phyloP scores from a whole-genome alignment of 2,329 filamentous ascomycete species.

The Cordyceps cicadae region DNA sequence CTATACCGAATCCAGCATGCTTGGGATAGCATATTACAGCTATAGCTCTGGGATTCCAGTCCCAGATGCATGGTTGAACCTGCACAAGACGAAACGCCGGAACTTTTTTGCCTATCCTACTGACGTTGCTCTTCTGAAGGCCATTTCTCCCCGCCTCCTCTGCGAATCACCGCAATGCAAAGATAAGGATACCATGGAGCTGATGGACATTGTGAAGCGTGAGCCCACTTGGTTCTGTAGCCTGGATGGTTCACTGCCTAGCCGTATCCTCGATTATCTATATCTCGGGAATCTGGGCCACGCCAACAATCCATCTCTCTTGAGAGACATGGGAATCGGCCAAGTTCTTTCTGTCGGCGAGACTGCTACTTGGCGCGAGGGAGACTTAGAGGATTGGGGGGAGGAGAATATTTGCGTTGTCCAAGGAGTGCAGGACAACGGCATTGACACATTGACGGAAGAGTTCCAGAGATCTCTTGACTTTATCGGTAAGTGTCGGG shows the following conservation, averaged over 20 bases:
- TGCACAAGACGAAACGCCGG: conserved; percentile 72
- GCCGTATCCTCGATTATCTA: conserved; percentile 84
- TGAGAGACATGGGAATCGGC: conserved; percentile 71
- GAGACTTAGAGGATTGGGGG: conserved; percentile 65
- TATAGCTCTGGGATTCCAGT: conserved; percentile 76
- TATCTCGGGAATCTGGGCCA: conserved; percentile 91
- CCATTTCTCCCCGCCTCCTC: conserved; percentile 68
- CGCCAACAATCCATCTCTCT: conserved; percentile 83
- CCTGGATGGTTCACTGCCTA: conserved; percentile 86
- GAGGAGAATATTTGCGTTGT: conserved; percentile 71
- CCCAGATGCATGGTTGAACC: conserved; percentile 75
- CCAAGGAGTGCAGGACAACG: conserved; percentile 88
- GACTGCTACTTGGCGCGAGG: conserved; percentile 69
- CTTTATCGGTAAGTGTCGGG: conserved; percentile 69
- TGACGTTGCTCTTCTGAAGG: conserved; percentile 74
- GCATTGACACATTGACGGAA: conserved; percentile 80
- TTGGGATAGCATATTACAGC: conserved; percentile 87
- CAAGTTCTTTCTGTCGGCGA: conserved; percentile 92
- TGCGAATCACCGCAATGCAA: conserved; percentile 54
- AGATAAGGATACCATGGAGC: conserved; percentile 43
- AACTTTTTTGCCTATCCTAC: conserved; percentile 97
- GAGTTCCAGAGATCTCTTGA: conserved; percentile 80
- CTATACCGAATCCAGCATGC: conserved; percentile 87
- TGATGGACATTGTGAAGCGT: conserved; percentile 42
- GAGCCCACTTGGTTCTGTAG: conserved; percentile 74